Evolutionary conservation across 176 grass and related monocot species (phyloP).

Genomic region (Hordeum marinum): DNA sequence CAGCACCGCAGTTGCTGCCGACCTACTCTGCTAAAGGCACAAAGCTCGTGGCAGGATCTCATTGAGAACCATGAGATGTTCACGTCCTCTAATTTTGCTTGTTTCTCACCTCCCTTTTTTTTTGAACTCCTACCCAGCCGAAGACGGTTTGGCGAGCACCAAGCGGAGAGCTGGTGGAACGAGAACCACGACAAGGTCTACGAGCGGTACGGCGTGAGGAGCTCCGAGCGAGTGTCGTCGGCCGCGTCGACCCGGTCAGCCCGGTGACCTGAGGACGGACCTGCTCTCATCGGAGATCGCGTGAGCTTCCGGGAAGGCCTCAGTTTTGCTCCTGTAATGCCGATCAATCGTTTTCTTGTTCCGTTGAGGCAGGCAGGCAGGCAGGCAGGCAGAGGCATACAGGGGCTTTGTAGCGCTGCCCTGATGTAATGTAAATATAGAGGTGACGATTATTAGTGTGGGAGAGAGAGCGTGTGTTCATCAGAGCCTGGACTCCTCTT

Average conservation of each 20-base stretch:
- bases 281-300: not conserved
- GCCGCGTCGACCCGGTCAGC: constrained; percentile 68
- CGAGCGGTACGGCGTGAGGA: constrained; percentile 81
- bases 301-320: not conserved
- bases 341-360: constrained; percentile 14
- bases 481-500: not conserved
- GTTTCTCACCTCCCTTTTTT: not conserved
- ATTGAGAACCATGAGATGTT: not conserved
- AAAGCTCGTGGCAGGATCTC: not conserved
- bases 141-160: constrained; percentile 89
- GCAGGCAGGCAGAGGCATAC: not conserved
- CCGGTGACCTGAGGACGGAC: constrained; percentile 31
- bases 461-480: not conserved
- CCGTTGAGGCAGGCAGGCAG: not conserved
- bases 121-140: constrained; percentile 33
- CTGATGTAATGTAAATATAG: constrained; percentile 37
- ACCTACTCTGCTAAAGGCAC: not conserved
- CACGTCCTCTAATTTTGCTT: not conserved
- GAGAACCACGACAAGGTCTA: constrained; percentile 92
- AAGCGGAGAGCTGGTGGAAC: constrained; percentile 94
- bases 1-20: not conserved
- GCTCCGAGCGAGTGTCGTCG: constrained; percentile 67
- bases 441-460: constrained; percentile 6
- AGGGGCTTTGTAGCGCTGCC: not conserved
- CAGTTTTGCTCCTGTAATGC: constrained; percentile 15